Conservation (phyloP, 2,329 filamentous ascomycete genomes). For the Fusarium humuli region DNA sequence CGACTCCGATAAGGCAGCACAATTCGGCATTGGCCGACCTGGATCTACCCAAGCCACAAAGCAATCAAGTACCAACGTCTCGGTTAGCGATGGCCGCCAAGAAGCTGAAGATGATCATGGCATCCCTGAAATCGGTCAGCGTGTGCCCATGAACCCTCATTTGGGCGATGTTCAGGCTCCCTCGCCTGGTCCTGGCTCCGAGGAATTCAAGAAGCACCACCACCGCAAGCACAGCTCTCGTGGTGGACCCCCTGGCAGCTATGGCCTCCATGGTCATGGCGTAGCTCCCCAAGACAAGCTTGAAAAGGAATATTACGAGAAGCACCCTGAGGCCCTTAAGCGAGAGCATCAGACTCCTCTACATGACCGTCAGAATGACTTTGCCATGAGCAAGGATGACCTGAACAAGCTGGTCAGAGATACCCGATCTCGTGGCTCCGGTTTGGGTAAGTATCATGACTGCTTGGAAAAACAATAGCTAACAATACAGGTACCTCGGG, state of each 20-base stretch:
- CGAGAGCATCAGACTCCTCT: constrained; percentile 75
- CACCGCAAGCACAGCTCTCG: constrained; percentile 79
- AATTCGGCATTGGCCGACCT: constrained; percentile 83
- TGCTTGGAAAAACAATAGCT: constrained; percentile 23
- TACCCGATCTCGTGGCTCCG: constrained; percentile 67
- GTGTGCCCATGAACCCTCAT: constrained; percentile 92
- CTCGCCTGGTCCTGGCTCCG: constrained; percentile 73
- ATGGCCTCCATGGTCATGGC: constrained; percentile 91
- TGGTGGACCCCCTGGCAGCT: constrained; percentile 84
- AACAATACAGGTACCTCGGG: constrained; percentile 70
- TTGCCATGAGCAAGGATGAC: constrained; percentile 88
- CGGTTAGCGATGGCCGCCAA: constrained; percentile 61
- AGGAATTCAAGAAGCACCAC: constrained; percentile 66
- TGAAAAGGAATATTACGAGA: constrained; percentile 91
- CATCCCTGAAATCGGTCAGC: constrained; percentile 90
- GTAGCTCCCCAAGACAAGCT: constrained; percentile 81
- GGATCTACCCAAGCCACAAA: constrained; percentile 67
- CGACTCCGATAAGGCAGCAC: constrained; percentile 86
- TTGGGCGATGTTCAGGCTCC: constrained; percentile 97
- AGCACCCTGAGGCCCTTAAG: constrained; percentile 83
- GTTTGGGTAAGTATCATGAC: constrained; percentile 59
- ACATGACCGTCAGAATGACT: constrained; percentile 72
- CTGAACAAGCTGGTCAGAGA: constrained; percentile 89
- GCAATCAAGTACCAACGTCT: constrained; percentile 70
- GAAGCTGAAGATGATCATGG: constrained; percentile 81